Base-by-base conservation (phyloP, 495 filamentous ascomycete genomes). In the Xanthoparmelia taractica region DNA sequence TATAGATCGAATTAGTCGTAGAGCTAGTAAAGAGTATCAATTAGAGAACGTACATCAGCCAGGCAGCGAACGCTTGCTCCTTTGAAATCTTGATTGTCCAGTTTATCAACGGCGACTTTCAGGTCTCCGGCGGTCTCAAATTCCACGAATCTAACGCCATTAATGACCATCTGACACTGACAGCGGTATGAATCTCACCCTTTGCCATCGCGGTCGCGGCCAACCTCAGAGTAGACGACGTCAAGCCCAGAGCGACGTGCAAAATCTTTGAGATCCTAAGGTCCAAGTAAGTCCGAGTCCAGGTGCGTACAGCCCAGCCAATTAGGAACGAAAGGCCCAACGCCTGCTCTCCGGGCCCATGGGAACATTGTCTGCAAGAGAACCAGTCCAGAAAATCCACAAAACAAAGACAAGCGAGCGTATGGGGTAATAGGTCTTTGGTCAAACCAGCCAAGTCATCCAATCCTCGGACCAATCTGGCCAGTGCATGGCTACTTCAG, bases 261-360 rank as follows among this genome's bases (percentile, higher is more conserved):
- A 74, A 97, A 99, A 76, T 99, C 94, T 90, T 99, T 99, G 48
- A 99, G 84, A 75, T 99, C 95, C 94, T 99, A 89, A 82, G 79
- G 80, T 70, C 78, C 75, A 72, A 74, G 82, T 86, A 77, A 86
- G 84, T 84, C 74, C 76, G 70, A 73, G 69, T 80, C 79, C 80
- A 76, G 74, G 73, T 68, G 57, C 65, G 70, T 67, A 67, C 65
- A 63, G 45, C 56, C 64, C 37, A 59, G 61, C 61, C 61, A 63
- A 73, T 68, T 71, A 67, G 71, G 66, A 72, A 69, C 61, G 70
- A 69, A 67, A 66, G 67, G 63, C 58, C 67, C 70, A 57, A 70
- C 66, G 58, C 43, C 60, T 45, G 59, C 60, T 60, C 60, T 57
- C 69, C 58, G 63, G 58, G 50, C 63, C 67, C 69, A 65, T 61